These are phyloP conservation scores for Isabelozyma rhagii DNA, from an alignment of 805 yeast genomes.

Conservation along the genomic window DNA sequence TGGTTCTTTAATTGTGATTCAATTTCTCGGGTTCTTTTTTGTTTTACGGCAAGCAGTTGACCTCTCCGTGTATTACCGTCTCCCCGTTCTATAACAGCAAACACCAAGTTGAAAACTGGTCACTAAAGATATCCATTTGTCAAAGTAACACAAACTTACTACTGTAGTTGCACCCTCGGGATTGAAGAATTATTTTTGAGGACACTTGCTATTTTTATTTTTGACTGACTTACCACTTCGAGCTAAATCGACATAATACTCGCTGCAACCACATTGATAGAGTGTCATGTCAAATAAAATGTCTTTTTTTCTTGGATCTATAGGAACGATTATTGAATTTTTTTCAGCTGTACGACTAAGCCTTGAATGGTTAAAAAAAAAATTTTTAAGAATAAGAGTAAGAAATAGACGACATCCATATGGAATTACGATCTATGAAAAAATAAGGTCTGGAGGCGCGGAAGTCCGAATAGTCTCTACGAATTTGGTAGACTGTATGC, in stretches of 20 bases:
- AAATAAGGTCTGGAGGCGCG: not conserved
- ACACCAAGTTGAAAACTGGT: too few species aligned
- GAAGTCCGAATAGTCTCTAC: not conserved
- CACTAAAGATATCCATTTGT: not conserved
- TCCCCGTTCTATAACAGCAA: too few species aligned
- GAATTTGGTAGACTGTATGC: not conserved
- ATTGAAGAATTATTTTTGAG: not conserved
- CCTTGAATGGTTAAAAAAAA: not conserved
- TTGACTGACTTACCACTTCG: not conserved
- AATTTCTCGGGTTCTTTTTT: too few species aligned
- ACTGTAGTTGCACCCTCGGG: too few species aligned
- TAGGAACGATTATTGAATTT: too few species aligned
- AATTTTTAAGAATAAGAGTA: too few species aligned
- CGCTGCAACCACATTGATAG: not conserved
- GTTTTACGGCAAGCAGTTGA: too few species aligned
- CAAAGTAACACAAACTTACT: too few species aligned
- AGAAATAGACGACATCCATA: not conserved
- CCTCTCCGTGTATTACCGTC: too few species aligned
- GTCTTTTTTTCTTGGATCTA: not conserved
- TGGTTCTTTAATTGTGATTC: too few species aligned
- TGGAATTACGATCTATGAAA: not conserved
- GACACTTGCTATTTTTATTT: not conserved
- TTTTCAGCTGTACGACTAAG: not conserved
- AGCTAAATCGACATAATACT: not conserved
- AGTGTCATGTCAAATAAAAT: not conserved